Conservation (phyloP, 2,329 filamentous ascomycete species). For the Epichloe gansuensis region DNA sequence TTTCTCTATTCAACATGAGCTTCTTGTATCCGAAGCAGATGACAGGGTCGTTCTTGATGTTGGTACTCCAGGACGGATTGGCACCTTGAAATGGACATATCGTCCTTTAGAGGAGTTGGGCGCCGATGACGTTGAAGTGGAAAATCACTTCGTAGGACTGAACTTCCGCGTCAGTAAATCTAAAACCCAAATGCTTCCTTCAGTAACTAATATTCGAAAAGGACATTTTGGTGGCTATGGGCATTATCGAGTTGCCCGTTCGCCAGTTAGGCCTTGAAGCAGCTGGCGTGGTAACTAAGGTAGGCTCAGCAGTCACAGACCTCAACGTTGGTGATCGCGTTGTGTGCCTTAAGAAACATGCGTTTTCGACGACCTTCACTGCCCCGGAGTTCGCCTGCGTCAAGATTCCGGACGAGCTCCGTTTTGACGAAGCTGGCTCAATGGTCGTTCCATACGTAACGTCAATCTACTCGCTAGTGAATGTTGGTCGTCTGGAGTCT, state of each 20-base stretch:
- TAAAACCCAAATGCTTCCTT: too few relatives aligned
- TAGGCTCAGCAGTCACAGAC: conserved; percentile 6
- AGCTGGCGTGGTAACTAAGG: conserved; percentile 12
- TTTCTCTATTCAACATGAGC: neutral
- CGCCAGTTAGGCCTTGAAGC: conserved; percentile 17
- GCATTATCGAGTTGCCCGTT: conserved; percentile 1
- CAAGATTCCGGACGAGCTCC: conserved; percentile 9
- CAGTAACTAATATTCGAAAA: neutral
- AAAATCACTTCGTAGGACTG: neutral
- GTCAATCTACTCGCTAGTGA: conserved; percentile 11
- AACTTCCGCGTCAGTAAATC: conserved; percentile 1
- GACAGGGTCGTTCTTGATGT: neutral
- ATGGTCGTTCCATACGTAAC: conserved; percentile 22
- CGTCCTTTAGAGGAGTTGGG: neutral
- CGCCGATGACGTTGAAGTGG: neutral
- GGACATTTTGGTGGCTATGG: conserved; percentile 8
- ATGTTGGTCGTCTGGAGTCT: conserved; percentile 4
- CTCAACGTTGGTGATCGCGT: conserved; percentile 24
- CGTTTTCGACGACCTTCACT: neutral
- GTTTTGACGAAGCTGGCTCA: conserved; percentile 21
- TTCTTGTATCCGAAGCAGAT: neutral
- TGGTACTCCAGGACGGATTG: neutral
- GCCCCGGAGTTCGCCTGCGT: neutral
- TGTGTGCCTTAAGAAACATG: neutral
- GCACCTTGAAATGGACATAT: neutral